Evolutionary conservation across 331 rosid genomes (phyloP), one percentile per base, ranked within the genome.

Genomic region (Pyrus hybrid): DNA sequence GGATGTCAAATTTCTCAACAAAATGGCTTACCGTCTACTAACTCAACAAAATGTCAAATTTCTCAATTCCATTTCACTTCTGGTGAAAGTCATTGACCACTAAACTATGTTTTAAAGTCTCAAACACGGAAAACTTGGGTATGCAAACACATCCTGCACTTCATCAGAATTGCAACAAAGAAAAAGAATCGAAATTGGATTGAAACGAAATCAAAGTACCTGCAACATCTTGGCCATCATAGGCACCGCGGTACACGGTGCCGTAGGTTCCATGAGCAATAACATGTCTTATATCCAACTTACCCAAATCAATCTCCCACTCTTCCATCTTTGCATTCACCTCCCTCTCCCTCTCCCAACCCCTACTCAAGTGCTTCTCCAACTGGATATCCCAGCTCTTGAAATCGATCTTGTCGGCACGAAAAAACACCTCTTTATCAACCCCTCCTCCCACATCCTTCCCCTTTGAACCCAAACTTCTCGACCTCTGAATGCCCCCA

Each of bases 181-280:
- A 7, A 68, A 29, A 18, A 47, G 9, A 23, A 49, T 20, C 13
- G 21, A 68, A 77, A 57, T 41, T 20, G 28, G 16, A 43, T 14
- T 65, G 53, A 25, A 79, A 13, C 37, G 58, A 49, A 72, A 49
- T 68, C 7, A 18, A 63, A 35, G 63, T 80, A 88, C 89, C 89
- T 45, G 93, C 93, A 75, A 83, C 89, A 66, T 86, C 86, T 69
- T 86, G 85, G 67, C 83, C 86, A 29, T 83, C 91, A 75, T 89
- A 86, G 54, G 67, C 37, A 8, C 91, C 89, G 13, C 80, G 67
- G 82, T 89, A 89, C 30, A 89, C 83, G 21, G 82, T 81, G 22
- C 89, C 89, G 32, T 81, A 86, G 56, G 88, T 76, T 21, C 91
- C 91, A 41, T 83, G 82, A 83, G 86, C 93, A 47, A 86, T 73